These are phyloP conservation scores for Blumeria graminis DNA, from an alignment of 2,329 filamentous ascomycete genomes.

Conservation along the genomic window DNA sequence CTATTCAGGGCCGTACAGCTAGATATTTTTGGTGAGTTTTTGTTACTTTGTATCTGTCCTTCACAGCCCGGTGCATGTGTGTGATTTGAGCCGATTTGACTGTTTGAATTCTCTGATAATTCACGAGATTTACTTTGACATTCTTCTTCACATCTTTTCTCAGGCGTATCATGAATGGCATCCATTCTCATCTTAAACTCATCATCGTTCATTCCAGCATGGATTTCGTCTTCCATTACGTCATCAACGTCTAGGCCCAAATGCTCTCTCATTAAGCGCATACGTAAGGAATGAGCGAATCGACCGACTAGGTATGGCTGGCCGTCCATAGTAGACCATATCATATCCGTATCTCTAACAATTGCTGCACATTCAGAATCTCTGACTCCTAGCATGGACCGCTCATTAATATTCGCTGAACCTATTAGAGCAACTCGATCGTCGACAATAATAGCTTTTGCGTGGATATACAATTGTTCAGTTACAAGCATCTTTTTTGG, in stretches of 20 bases:
- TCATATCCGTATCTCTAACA: slow-evolving; percentile 79
- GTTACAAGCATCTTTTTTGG: slow-evolving; percentile 64
- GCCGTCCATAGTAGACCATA: slow-evolving; percentile 78
- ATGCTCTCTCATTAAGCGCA: slow-evolving; percentile 91
- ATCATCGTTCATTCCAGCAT: slow-evolving; percentile 36
- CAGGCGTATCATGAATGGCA: background rate
- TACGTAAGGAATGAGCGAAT: slow-evolving; percentile 77
- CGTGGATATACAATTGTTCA: slow-evolving; percentile 94
- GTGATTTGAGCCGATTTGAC: background rate
- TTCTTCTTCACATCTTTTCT: background rate
- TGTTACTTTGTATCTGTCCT: background rate
- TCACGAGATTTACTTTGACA: background rate
- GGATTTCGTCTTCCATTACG: slow-evolving; percentile 55
- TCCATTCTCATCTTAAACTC: slow-evolving; percentile 26
- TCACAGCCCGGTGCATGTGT: background rate
- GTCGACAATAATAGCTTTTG: slow-evolving; percentile 89
- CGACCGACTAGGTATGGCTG: slow-evolving; percentile 72
- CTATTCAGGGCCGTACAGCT: background rate
- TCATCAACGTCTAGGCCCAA: slow-evolving; percentile 87
- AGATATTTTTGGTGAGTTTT: background rate
- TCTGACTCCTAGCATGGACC: slow-evolving; percentile 75
- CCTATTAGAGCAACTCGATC: slow-evolving; percentile 85
- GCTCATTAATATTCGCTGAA: slow-evolving; percentile 95
- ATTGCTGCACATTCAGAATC: slow-evolving; percentile 84
- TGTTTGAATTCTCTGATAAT: background rate